Base-by-base conservation (phyloP, 257 asterid genomes). In the Solanum chaucha region DNA sequence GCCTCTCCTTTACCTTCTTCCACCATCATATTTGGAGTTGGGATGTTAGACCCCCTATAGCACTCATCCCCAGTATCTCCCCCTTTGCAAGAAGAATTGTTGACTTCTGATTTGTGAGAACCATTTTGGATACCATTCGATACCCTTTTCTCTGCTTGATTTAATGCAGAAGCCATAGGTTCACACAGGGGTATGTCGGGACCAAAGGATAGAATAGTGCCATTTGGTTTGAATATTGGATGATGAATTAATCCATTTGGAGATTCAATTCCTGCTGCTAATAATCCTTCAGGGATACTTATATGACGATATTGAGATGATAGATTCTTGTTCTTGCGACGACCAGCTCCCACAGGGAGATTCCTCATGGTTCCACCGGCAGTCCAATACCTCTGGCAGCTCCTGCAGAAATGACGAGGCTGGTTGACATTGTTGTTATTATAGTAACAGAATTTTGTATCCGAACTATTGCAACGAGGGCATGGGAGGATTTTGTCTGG, bases 341-440 rank as follows among this genome's bases (percentile, higher is more conserved):
- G 93, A 38, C 99, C 98, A 10, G 99, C 98, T 55, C 99, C 99
- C 61, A 96, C 97, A 0, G 98, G 98, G n/a, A 96, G 95, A 55
- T 94, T 96, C 92, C 99, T 95, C 97, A 96, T 94, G 13, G 96
- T 94, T 88, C 99, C 99, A 5, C 99, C 98, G 28, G 97, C 97
- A 0, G 99, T 96, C 99, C 99, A 96, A 59, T 96, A 96, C 90
- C 99, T 91, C 86, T 96, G 99, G 85, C 99, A 96, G 88, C 94
- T 93, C 97, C 93, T 95, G 92, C 99, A 96, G 88, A 95, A 95
- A 89, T 96, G 97, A 6, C 99, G 98, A 70, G 99, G 99, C 86
- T 96, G 99, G 55, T 92, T 94, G 36, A 93, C 88, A 28, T 96
- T 96, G 93, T 96, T 95, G 89, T 96, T 96, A 89, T 96, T 96